Evolutionary conservation across 2,329 filamentous ascomycete genomes (phyloP).

Genomic region (Pezicula neosporulosa): DNA sequence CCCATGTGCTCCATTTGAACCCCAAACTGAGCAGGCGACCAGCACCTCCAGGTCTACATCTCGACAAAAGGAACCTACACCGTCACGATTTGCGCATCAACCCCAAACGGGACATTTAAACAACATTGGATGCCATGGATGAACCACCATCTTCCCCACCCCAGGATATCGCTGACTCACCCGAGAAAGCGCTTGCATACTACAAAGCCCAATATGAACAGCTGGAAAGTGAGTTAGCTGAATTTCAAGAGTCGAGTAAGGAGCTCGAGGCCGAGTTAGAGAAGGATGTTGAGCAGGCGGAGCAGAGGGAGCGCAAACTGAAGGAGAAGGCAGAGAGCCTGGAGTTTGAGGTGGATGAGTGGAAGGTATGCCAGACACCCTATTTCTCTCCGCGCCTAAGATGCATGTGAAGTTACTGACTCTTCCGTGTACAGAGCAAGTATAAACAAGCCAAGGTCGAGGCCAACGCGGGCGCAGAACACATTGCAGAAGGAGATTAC

Average conservation of each 20-base stretch:
- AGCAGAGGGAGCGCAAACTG: constrained; percentile 84
- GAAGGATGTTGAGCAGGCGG: constrained; percentile 91
- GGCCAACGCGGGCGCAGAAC: constrained; percentile 76
- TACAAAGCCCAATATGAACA: constrained; percentile 97
- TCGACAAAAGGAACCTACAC: no score
- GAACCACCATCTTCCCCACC: constrained; percentile 63
- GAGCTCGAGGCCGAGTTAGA: constrained; percentile 93
- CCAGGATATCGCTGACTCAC: constrained; percentile 42
- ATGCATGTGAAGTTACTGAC: constrained; percentile 16
- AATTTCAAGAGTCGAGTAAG: constrained; percentile 91
- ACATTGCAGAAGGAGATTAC: constrained; percentile 94
- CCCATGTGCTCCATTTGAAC: no score
- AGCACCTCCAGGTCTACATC: no score
- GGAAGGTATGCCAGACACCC: constrained; percentile 70
- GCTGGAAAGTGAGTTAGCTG: constrained; percentile 83
- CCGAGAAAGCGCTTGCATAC: constrained; percentile 80
- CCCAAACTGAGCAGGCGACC: no score
- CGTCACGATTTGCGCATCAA: no score
- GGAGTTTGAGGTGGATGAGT: constrained; percentile 91
- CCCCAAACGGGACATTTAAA: no score
- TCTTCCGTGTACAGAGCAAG: constrained; percentile 62
- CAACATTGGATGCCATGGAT: constrained; percentile 19
- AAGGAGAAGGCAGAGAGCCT: constrained; percentile 84
- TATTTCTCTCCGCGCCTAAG: not conserved
- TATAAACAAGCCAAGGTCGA: constrained; percentile 94